Conservation (phyloP, 768 basidiomycete species). For the Cytidiella melzeri region DNA sequence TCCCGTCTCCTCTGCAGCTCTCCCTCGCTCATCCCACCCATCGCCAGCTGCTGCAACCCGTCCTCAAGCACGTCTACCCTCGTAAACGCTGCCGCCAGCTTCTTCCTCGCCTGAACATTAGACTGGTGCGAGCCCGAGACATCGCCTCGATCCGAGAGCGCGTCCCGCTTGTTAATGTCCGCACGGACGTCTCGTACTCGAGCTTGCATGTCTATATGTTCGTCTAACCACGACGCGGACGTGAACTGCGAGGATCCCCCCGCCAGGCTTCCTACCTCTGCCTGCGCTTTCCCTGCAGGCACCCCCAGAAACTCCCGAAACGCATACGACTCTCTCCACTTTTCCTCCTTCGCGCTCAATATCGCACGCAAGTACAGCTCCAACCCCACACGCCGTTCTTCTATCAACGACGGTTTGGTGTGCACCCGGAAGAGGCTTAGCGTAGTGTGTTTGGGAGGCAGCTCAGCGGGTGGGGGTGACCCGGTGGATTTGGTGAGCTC, state of each 20-base stretch:
- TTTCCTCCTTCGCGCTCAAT: conserved; percentile 70
- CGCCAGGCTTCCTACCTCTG: conserved; percentile 14
- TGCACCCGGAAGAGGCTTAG: conserved; percentile 59
- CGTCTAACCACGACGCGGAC: conserved; percentile 81
- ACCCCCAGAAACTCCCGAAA: conserved; percentile 88
- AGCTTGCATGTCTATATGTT: conserved; percentile 73
- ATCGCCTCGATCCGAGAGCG: conserved; percentile 71
- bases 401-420: conserved; percentile 56
- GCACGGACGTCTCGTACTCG: conserved; percentile 79
- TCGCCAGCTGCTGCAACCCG: conserved; percentile 58
- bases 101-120: conserved; percentile 81
- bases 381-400: conserved; percentile 71
- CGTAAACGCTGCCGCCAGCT: conserved; percentile 69
- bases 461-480: conserved; percentile 66
- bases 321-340: conserved; percentile 72
- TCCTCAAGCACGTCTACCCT: conserved; percentile 67
- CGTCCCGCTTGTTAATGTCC: conserved; percentile 82
- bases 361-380: conserved; percentile 86
- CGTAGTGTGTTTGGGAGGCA: conserved; percentile 76
- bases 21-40: conserved; percentile 80
- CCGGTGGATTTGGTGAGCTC: conserved; percentile 79
- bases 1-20: conserved; percentile 86
- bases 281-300: conserved; percentile 55
- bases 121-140: conserved; percentile 66
- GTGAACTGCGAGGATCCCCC: conserved; percentile 49